Conservation (phyloP, 805 yeast species). For the Priceomyces haplophilus region DNA sequence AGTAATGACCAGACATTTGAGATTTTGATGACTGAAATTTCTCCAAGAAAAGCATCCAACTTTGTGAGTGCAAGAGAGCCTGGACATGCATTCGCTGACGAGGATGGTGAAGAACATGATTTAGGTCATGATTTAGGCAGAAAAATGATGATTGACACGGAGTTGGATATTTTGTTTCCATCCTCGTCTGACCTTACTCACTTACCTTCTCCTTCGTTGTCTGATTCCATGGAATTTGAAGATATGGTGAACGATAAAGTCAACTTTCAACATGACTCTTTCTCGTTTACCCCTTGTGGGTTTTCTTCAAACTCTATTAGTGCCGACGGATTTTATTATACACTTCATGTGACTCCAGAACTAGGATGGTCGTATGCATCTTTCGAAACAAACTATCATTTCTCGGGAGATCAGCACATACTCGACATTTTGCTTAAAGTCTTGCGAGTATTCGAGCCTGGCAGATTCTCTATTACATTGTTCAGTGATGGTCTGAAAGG, state of each 20-base stretch:
- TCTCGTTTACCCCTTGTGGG: conserved; percentile 92
- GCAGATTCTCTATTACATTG: conserved; percentile 58
- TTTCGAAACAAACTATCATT: conserved; percentile 83
- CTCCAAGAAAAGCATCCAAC: conserved; percentile 50
- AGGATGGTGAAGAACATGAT: conserved; percentile 54
- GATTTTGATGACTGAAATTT: conserved; percentile 83
- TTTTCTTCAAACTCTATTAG: conserved; percentile 83
- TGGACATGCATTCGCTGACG: conserved; percentile 32
- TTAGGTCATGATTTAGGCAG: conserved; percentile 78
- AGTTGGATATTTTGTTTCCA: conserved; percentile 57
- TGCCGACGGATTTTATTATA: conserved; percentile 56
- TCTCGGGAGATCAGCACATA: conserved; percentile 42
- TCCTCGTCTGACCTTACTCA: conserved; percentile 9
- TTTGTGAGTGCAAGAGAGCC: conserved; percentile 57
- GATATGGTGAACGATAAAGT: conserved; percentile 12
- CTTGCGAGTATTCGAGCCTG: conserved; percentile 66
- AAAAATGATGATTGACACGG: conserved; percentile 59
- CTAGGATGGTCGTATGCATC: conserved; percentile 93
- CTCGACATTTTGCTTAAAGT: conserved; percentile 58
- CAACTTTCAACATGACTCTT: conserved; percentile 71
- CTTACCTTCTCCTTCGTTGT: conserved; percentile 36
- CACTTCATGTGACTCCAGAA: conserved; percentile 94
- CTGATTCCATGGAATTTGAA: conserved; percentile 25
- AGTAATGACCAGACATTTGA: conserved; percentile 73
- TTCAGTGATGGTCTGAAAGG: conserved; percentile 27